These are phyloP conservation scores for Ophioceras dolichostomum DNA, from an alignment of 2,329 filamentous ascomycete genomes.

Conservation along the genomic window DNA sequence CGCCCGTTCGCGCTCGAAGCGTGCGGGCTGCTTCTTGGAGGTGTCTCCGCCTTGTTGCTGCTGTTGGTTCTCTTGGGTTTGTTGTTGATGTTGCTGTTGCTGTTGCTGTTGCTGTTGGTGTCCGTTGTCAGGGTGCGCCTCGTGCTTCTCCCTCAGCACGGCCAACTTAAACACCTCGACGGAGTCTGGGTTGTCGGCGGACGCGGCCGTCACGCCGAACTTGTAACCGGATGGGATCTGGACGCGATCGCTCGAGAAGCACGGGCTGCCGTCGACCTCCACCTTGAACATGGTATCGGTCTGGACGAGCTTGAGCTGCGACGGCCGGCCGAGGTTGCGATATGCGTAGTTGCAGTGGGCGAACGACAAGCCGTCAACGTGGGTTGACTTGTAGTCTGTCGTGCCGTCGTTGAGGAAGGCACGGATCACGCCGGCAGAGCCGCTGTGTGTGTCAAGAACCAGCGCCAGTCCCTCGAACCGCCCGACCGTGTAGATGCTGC, in stretches of 20 bases:
- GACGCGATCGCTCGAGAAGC: constrained; percentile 76
- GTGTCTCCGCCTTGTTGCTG: constrained; percentile 8
- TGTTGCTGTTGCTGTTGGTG: constrained; percentile 8
- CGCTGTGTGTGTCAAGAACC: constrained; percentile 73
- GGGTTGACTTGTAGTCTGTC: constrained; percentile 65
- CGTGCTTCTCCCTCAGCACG: constrained; percentile 44
- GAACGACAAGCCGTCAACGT: constrained; percentile 77
- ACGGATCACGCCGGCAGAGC: constrained; percentile 65
- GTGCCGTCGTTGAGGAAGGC: constrained; percentile 90
- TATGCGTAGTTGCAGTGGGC: constrained; percentile 86
- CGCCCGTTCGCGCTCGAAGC: constrained; percentile 10
- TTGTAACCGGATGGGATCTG: constrained; percentile 67
- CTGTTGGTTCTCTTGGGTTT: constrained; percentile 17
- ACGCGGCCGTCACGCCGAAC: constrained; percentile 79
- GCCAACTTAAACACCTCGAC: constrained; percentile 88
- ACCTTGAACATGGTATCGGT: constrained; percentile 58
- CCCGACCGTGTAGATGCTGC: constrained; percentile 73
- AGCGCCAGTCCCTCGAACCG: constrained; percentile 86
- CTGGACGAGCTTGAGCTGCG: constrained; percentile 63
- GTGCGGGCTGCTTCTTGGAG: constrained; percentile 4
- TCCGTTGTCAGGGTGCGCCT: constrained; percentile 14
- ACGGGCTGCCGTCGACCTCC: constrained; percentile 64
- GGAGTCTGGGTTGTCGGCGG: constrained; percentile 83
- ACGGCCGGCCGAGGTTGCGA: constrained; percentile 79
- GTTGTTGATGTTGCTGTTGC: constrained; percentile 19